These are phyloP conservation scores for Saposhnikovia divaricata DNA, from an alignment of 129 eudicot species.

Conservation along the genomic window DNA sequence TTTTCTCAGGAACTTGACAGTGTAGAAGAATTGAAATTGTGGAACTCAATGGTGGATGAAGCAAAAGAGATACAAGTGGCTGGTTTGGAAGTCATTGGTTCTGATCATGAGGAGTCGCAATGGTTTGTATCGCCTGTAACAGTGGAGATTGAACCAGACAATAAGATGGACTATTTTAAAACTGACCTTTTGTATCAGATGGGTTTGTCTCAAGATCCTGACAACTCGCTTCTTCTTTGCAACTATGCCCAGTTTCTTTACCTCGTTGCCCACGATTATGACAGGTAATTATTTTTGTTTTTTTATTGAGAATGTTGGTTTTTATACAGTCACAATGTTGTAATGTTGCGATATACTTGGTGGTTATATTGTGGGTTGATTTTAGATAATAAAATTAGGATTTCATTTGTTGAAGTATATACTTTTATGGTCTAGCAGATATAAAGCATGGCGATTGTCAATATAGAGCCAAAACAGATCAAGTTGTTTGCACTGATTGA, in stretches of 20 bases:
- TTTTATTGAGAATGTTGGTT: neutral
- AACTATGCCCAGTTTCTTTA: conserved; percentile 33
- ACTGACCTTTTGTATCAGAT: conserved; percentile 33
- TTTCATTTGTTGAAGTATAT: neutral
- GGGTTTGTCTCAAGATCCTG: conserved; percentile 32
- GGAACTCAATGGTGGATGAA: conserved; percentile 32
- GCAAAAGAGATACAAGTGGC: conserved; percentile 12
- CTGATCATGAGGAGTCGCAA: conserved; percentile 12
- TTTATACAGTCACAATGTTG: neutral
- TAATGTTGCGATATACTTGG: neutral
- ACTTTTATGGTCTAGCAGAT: neutral
- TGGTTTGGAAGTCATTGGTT: neutral
- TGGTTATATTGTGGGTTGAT: neutral
- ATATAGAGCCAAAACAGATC: neutral
- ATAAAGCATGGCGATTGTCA: neutral
- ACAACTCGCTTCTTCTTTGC: conserved; percentile 29
- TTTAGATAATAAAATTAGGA: neutral
- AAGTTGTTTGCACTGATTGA: neutral
- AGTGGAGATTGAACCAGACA: conserved; percentile 28
- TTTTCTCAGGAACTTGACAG: conserved; percentile 11
- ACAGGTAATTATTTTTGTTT: conserved; percentile 19
- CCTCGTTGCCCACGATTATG: conserved; percentile 21
- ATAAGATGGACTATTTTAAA: conserved; percentile 17
- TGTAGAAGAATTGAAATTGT: conserved; percentile 18
- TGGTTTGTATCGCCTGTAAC: conserved; percentile 24